Evolutionary conservation across 257 asterid species (phyloP), one percentile per base, ranked within the genome.

Genomic region (Solanum chmielewskii): DNA sequence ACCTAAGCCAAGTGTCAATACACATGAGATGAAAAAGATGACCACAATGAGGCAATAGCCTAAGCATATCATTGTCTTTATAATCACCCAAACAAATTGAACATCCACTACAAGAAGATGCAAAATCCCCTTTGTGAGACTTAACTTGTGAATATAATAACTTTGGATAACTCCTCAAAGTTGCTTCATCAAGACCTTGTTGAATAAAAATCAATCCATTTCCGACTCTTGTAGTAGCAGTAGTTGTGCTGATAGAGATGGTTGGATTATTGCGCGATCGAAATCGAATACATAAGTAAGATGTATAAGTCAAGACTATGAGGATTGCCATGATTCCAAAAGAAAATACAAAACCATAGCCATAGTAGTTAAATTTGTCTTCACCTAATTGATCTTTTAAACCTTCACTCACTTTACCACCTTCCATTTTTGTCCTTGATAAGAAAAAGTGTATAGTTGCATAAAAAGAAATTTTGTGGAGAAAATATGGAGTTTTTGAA

Each of bases 1-100:
- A 85, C 87, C 88, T 90, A 2, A 94, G 91, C 97, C 98, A 95
- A 23, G 90, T 91, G 85, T 95, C 98, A 44, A 93, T 81, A 85
- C 98, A 93, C 75, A 56, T 91, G 87, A 88, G 88, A 87, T 95
- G 98, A 73, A 93, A 95, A 27, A 92, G 35, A 85, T 94, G 95
- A 14, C 93, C 92, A 83, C 97, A 94, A 60, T 93, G 91, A 31
- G 94, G 95, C 88, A 93, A 64, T 88, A 93, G 39, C 83, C 98
- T 87, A 9, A 94, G 87, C 83, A 88, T 70, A 12, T 94, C 98
- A n/a, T 69, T 42, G n/a, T 93, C 97, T 75, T 89, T 92, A 87
- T 90, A 94, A 68, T 93, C 97, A 11, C 86, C 91, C 42, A 94
- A 84, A 88, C 96, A 94, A 86, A 94, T 92, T n/a, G 94, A 91